These are phyloP conservation scores for Schizosaccharomyces lindneri DNA, from an alignment of 805 yeast species.

Conservation along the genomic window DNA sequence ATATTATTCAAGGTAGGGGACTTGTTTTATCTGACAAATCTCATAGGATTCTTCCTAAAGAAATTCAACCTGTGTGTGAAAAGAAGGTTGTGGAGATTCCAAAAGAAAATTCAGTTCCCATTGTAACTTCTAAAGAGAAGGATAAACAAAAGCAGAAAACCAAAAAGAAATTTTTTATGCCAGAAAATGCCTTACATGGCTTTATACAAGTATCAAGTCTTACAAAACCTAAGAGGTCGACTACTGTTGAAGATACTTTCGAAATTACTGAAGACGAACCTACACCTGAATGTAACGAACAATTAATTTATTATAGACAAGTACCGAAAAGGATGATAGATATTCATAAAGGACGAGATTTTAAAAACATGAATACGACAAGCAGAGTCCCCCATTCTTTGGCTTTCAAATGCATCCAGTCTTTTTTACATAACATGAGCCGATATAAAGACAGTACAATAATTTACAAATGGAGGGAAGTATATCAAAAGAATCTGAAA, in stretches of 20 bases:
- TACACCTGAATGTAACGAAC: background rate
- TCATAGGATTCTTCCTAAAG: constrained; percentile 37
- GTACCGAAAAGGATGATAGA: background rate
- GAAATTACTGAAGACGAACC: background rate
- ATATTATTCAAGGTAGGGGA: constrained; percentile 13
- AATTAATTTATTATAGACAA: background rate
- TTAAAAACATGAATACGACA: background rate
- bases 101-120: constrained; percentile 29
- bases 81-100: constrained; percentile 39
- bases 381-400: background rate
- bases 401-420: background rate
- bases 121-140: background rate
- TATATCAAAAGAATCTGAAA: background rate
- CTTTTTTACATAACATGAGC: background rate
- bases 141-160: constrained; percentile 1
- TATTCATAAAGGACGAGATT: background rate
- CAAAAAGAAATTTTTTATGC: constrained; percentile 7
- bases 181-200: constrained; percentile 5
- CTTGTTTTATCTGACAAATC: constrained; percentile 19
- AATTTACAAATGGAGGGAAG: background rate
- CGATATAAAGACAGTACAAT: background rate
- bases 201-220: background rate
- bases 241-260: background rate
- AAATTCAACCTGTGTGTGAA: constrained; percentile 29
- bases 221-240: background rate